Conservation (phyloP, 768 basidiomycete genomes). For the Clitopilus passeckerianus region DNA sequence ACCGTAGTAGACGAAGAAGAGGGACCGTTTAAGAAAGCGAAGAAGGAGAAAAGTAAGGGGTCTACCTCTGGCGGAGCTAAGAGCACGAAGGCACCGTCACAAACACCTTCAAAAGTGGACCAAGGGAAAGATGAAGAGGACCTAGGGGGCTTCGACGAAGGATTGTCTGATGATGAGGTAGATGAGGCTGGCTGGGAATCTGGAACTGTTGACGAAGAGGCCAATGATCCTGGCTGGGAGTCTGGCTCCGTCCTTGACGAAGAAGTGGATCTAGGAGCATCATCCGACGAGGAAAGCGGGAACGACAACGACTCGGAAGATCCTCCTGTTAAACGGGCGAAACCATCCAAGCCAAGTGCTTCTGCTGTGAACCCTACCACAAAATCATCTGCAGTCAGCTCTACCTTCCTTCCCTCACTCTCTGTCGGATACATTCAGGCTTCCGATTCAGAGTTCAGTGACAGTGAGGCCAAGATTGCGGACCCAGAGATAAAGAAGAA, state of each 20-base stretch:
- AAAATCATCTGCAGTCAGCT: constrained; percentile 24
- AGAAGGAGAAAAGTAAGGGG: not conserved
- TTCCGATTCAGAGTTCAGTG: constrained; percentile 74
- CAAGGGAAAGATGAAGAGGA: constrained; percentile 5
- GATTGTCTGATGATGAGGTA: not conserved
- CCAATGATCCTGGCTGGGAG: constrained; percentile 43
- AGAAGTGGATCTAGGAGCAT: constrained; percentile 22
- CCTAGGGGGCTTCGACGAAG: not conserved
- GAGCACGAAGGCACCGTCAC: not conserved
- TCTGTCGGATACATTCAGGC: constrained; percentile 82
- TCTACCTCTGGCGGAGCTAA: not conserved
- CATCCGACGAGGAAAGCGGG: constrained; percentile 15
- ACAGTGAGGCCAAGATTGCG: constrained; percentile 49
- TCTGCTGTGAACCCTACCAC: not conserved
- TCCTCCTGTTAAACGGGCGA: constrained; percentile 15
- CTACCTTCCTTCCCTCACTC: constrained; percentile 85
- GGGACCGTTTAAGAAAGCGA: not conserved
- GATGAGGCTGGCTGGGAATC: constrained; percentile 33
- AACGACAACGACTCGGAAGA: constrained; percentile 23
- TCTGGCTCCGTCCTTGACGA: constrained; percentile 38
- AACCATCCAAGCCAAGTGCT: constrained; percentile 9
- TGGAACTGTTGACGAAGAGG: constrained; percentile 30
- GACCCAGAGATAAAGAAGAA: constrained; percentile 70
- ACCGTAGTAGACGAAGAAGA: not conserved
- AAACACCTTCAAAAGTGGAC: not conserved